Conservation (phyloP, 495 filamentous ascomycete genomes). For the Podospora australis region DNA sequence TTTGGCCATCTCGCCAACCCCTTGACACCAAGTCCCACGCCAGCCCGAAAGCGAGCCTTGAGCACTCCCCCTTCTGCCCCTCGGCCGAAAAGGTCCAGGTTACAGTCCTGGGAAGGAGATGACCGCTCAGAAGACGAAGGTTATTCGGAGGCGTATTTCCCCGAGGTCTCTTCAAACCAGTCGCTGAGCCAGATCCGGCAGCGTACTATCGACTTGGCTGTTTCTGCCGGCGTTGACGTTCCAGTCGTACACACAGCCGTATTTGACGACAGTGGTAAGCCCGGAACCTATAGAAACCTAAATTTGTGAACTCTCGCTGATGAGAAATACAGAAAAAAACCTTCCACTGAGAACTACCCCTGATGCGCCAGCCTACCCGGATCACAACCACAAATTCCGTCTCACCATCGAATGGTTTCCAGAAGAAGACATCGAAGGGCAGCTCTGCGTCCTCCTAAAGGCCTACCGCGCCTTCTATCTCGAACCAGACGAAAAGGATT, state of each 20-base stretch:
- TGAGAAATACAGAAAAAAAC: not conserved
- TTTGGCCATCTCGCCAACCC: not conserved
- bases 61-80: slow-evolving; percentile 11
- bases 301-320: not conserved
- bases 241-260: too few relatives aligned
- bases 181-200: slow-evolving; percentile 1
- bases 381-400: not conserved
- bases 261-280: not conserved
- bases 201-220: not conserved
- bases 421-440: slow-evolving; percentile 20
- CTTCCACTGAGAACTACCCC: not conserved
- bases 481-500: slow-evolving; percentile 2
- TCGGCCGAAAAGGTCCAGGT: slow-evolving; percentile 8
- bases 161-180: not conserved
- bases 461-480: slow-evolving; percentile 21
- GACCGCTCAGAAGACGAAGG: not conserved
- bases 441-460: slow-evolving; percentile 18
- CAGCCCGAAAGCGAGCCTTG: slow-evolving; percentile 8
- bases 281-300: not conserved
- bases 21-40: slow-evolving; percentile 15
- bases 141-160: not conserved
- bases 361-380: not conserved
- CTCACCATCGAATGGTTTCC: slow-evolving; percentile 20
- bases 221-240: not conserved
- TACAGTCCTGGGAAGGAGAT: not conserved